These are phyloP conservation scores for Lactifluus pinguis DNA, from an alignment of 768 basidiomycete genomes.

Conservation along the genomic window DNA sequence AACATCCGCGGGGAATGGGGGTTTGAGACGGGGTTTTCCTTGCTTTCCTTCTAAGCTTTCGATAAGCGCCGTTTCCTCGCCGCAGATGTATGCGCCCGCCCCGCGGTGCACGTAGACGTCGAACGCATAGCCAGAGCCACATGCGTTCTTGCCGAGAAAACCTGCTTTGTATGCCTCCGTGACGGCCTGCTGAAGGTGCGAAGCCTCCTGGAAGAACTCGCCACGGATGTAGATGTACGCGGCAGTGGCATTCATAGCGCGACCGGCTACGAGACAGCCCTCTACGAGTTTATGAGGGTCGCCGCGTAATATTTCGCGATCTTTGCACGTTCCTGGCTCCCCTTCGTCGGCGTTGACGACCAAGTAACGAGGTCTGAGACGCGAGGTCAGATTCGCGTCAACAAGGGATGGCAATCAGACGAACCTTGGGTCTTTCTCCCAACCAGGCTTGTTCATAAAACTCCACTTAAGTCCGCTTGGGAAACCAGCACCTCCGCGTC, in stretches of 20 bases:
- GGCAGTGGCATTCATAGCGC: conserved; percentile 89
- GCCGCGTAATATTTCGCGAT: conserved; percentile 94
- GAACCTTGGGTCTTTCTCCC: conserved; percentile 87
- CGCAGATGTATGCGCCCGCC: conserved; percentile 97
- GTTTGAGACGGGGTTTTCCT: conserved; percentile 95
- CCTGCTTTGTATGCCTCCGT: conserved; percentile 89
- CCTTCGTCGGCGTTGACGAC: conserved; percentile 67
- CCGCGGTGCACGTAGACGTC: conserved; percentile 98
- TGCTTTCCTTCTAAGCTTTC: conserved; percentile 97
- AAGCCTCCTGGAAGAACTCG: conserved; percentile 94
- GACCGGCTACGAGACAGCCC: conserved; percentile 94
- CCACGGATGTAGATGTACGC: conserved; percentile 99
- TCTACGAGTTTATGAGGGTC: conserved; percentile 98
- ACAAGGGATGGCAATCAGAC: conserved; percentile 17
- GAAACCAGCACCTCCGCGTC: conserved; percentile 95
- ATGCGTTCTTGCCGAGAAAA: conserved; percentile 82
- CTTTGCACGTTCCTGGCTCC: conserved; percentile 98
- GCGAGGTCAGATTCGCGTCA: neutral
- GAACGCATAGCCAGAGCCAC: conserved; percentile 88
- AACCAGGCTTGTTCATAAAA: conserved; percentile 99
- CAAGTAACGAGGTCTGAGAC: conserved; percentile 79
- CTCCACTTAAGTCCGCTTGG: conserved; percentile 86
- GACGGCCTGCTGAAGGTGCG: conserved; percentile 92
- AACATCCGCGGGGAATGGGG: conserved; percentile 97
- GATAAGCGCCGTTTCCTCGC: conserved; percentile 96